Evolutionary conservation across 2,329 filamentous ascomycete genomes (phyloP).

Genomic region (Calonectria honghensis): DNA sequence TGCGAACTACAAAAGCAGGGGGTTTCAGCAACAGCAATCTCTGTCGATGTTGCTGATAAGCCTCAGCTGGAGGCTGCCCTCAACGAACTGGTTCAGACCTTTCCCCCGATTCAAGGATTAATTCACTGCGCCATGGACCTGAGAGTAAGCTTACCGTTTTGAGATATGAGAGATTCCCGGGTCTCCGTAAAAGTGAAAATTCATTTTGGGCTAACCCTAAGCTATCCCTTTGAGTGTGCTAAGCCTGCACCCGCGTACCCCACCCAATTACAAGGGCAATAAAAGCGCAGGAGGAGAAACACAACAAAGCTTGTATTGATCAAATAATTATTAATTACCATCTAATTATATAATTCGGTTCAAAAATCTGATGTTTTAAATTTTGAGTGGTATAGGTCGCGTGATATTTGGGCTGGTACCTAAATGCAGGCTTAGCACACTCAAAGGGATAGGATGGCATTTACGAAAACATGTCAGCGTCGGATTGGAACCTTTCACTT

Average conservation of each 20-base stretch:
- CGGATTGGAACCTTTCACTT: constrained; percentile 9
- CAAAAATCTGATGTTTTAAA: too few relatives aligned
- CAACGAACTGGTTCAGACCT: background rate
- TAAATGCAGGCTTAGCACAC: too few relatives aligned
- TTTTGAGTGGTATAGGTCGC: too few relatives aligned
- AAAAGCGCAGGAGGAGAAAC: too few relatives aligned
- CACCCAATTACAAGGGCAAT: too few relatives aligned
- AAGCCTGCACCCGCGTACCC: too few relatives aligned
- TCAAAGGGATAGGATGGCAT: constrained; percentile 10
- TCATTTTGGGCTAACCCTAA: constrained; percentile 1
- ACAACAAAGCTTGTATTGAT: too few relatives aligned
- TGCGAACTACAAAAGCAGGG: background rate
- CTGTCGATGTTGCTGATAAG: constrained; percentile 4
- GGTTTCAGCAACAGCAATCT: background rate
- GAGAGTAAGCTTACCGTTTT: background rate
- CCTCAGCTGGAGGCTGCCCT: constrained; percentile 15
- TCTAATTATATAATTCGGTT: too few relatives aligned
- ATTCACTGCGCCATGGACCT: constrained; percentile 15
- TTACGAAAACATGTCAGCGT: constrained; percentile 14
- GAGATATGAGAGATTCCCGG: background rate
- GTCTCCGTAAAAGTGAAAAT: background rate
- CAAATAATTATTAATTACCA: too few relatives aligned
- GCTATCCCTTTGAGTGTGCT: too few relatives aligned
- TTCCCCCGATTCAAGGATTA: constrained; percentile 1
- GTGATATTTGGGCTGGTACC: too few relatives aligned